Percentiles rank a stretch among this genome's conserved stretches.
These are phyloP conservation scores for Suhomyces xylopsoci DNA, from an alignment of 805 yeast species.

Conservation along the genomic window DNA sequence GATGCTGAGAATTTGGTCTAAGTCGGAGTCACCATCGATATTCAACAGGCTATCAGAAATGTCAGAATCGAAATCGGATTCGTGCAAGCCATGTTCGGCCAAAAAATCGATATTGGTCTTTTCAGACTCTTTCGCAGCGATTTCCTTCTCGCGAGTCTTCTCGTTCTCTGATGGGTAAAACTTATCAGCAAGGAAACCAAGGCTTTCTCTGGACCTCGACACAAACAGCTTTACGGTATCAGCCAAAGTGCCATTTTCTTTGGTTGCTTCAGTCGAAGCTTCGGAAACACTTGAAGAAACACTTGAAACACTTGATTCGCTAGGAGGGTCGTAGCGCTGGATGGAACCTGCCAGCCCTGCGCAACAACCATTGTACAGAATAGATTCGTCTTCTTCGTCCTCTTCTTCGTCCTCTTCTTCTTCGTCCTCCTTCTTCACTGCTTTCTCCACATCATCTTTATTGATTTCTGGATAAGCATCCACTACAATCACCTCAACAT, in stretches of 20 bases:
- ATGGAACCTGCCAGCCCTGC: constrained; percentile 5
- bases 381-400: neutral
- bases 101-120: neutral
- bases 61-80: constrained; percentile 6
- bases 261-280: neutral
- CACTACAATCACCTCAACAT: neutral
- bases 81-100: constrained; percentile 1
- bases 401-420: neutral
- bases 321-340: constrained; percentile 5
- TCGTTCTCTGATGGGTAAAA: neutral
- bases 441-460: neutral
- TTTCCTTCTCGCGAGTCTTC: neutral
- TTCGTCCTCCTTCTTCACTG: neutral
- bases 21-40: neutral
- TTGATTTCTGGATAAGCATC: constrained; percentile 5
- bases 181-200: constrained; percentile 7
- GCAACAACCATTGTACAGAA: constrained; percentile 2
- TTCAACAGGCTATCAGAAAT: neutral
- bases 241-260: neutral
- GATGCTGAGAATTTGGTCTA: neutral
- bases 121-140: neutral
- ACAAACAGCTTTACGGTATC: neutral
- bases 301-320: neutral
- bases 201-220: constrained; percentile 7
- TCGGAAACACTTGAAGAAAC: neutral